Percentiles rank a stretch among this genome's conserved stretches.
Evolutionary conservation across 129 eudicot species (phyloP).

Genomic region (Dittrichia graveolens): DNA sequence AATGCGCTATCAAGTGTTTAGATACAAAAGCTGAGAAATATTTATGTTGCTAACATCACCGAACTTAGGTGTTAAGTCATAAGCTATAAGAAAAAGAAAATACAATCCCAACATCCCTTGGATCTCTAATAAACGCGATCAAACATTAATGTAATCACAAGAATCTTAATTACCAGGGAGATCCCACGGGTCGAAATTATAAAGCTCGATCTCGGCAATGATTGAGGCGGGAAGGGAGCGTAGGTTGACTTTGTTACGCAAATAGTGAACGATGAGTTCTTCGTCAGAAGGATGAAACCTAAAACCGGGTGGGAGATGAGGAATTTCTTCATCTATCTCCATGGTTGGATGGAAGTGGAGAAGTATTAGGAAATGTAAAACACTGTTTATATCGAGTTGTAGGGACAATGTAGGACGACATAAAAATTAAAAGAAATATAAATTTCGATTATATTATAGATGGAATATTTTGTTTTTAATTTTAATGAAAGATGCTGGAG

Average conservation of each 20-base stretch:
- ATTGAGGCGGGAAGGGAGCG: conserved; percentile 48
- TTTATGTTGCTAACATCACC: too few relatives aligned
- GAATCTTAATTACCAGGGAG: conserved; percentile 60
- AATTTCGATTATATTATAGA: conserved; percentile 18
- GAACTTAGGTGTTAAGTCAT: too few relatives aligned
- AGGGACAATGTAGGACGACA: conserved; percentile 24
- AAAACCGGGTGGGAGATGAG: conserved; percentile 62
- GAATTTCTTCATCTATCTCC: conserved; percentile 31
- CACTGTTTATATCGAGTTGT: conserved; percentile 17
- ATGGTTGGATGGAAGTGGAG: conserved; percentile 23
- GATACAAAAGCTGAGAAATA: too few relatives aligned
- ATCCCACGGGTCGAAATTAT: conserved; percentile 68
- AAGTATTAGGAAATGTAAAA: conserved; percentile 8
- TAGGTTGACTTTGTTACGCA: conserved; percentile 47
- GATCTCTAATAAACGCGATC: too few relatives aligned
- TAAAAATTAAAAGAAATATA: conserved; percentile 26
- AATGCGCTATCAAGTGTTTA: too few relatives aligned
- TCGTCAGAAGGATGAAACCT: conserved; percentile 72
- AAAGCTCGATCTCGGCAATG: conserved; percentile 62
- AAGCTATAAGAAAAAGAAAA: too few relatives aligned
- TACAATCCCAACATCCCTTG: too few relatives aligned
- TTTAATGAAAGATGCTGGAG: conserved; percentile 31
- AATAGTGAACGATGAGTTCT: conserved; percentile 59
- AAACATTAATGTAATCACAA: background rate
- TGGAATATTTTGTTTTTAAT: background rate